Conservation (phyloP, 352 stramenopile species). For the Phytophthora citrophthora region DNA sequence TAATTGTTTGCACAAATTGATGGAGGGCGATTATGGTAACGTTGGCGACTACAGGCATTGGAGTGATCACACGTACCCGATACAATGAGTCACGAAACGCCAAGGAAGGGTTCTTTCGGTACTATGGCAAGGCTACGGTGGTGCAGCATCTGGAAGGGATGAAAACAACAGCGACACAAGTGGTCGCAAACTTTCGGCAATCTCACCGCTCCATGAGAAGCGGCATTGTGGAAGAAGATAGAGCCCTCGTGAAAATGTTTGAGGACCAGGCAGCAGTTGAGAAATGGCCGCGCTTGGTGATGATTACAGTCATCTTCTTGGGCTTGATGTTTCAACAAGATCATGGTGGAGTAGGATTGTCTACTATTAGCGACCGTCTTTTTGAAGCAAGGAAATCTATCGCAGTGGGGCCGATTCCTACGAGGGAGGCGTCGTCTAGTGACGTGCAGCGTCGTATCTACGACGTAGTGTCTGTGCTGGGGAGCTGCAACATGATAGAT, state of each 20-base stretch:
- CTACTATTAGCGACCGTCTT: slow-evolving; percentile 49
- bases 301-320: slow-evolving; percentile 60
- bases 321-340: slow-evolving; percentile 60
- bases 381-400: slow-evolving; percentile 50
- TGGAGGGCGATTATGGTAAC: slow-evolving; percentile 4
- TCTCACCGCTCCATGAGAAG: background rate
- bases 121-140: slow-evolving; percentile 54
- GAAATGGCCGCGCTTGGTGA: slow-evolving; percentile 65
- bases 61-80: slow-evolving; percentile 63
- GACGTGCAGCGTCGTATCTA: slow-evolving; percentile 73
- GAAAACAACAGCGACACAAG: slow-evolving; percentile 29
- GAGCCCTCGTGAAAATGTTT: slow-evolving; percentile 47
- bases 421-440: slow-evolving; percentile 24
- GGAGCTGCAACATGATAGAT: slow-evolving; percentile 55
- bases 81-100: slow-evolving; percentile 32
- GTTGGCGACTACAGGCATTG: slow-evolving; percentile 45
- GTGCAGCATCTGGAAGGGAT: slow-evolving; percentile 47
- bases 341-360: slow-evolving; percentile 32
- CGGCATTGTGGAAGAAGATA: slow-evolving; percentile 51
- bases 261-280: slow-evolving; percentile 49
- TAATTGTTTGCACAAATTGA: slow-evolving; percentile 16
- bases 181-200: slow-evolving; percentile 28
- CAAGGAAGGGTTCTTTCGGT: slow-evolving; percentile 62
- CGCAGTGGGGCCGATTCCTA: slow-evolving; percentile 19
- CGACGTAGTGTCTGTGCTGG: slow-evolving; percentile 69